Evolutionary conservation across 805 yeast species (phyloP), one percentile per base, ranked within the genome.

Genomic region (Pichia cephalocereana): DNA sequence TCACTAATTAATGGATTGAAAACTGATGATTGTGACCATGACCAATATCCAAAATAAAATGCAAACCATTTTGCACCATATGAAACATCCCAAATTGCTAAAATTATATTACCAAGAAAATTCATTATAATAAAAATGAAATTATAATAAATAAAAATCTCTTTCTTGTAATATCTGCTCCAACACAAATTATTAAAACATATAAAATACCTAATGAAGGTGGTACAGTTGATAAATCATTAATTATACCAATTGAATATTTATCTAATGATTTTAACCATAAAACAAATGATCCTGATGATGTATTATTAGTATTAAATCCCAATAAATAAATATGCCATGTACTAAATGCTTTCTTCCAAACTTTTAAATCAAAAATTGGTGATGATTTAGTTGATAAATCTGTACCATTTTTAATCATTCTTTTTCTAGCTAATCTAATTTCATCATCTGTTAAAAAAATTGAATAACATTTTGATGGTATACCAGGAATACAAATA

Each of bases 271-370:
- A 67, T 52, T 76, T 70, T 44, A 84, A 69, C 90, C 90, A 83
- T 49, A 84, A 66, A 6, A 76, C 62, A 57, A 74, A 80, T 11
- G 80, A 70, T 14, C 84, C 83, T 43, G 78, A 70, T 18, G 74
- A 67, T 2, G 77, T 74, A 51, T 78, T 79, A 60, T 75, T 74
- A 57, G 77, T 76, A 64, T 82, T 81, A 80, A 82, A 79, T 46
- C 83, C 77, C 55, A 80, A 60, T 2, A 78, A 71, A 64, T 80
- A 81, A 50, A 83, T 70, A 45, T 79, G 79, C 84, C 86, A 80
- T 32, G 75, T 68, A 4, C 71, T 61, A 43, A 81, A 63, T 18
- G 80, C 72, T 18, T 68, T 66, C 44, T 67, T 70, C 86, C 87
- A 82, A 26, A 71, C 64, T 9, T 68, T 59, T 49, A 57, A 51